A percentile compares a stretch with the other conserved stretches of the same genome.
Evolutionary conservation across 495 filamentous ascomycete species (phyloP).

Genomic region (Trichocladium uniseriatum): DNA sequence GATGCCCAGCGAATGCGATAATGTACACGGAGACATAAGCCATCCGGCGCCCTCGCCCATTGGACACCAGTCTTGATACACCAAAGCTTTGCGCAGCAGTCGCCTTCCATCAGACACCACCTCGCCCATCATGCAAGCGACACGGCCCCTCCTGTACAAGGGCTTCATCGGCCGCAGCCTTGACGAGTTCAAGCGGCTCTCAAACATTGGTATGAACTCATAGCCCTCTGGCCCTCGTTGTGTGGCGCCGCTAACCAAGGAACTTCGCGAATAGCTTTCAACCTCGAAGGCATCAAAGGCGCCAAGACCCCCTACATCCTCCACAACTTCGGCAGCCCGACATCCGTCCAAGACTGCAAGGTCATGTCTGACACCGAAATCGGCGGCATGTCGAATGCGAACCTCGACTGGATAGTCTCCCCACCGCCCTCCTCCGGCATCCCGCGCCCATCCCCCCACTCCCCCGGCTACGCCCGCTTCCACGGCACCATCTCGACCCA

Average conservation of each 20-base stretch:
- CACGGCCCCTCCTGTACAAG: constrained; percentile 29
- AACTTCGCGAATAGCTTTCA: constrained; percentile 28
- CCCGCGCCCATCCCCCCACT: constrained; percentile 31
- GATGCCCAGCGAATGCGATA: not conserved
- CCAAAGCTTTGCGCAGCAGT: not conserved
- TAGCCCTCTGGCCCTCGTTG: not conserved
- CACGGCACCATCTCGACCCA: constrained; percentile 81
- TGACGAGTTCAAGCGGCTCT: constrained; percentile 39
- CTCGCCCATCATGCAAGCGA: constrained; percentile 34
- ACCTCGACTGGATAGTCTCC: constrained; percentile 60
- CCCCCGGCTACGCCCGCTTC: constrained; percentile 55
- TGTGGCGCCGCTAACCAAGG: not conserved
- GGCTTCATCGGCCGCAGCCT: constrained; percentile 38
- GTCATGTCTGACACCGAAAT: constrained; percentile 78
- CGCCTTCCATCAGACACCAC: not conserved
- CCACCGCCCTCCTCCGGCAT: constrained; percentile 49
- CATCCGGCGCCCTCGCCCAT: constrained; percentile 12
- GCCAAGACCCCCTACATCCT: constrained; percentile 49
- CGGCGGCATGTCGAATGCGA: constrained; percentile 69
- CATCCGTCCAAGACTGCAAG: constrained; percentile 58
- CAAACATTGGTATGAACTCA: constrained; percentile 30
- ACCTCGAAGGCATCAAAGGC: constrained; percentile 45
- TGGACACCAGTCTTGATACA: not conserved
- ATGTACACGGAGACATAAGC: constrained; percentile 11
- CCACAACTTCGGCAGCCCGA: constrained; percentile 55